phyloP scores from a whole-genome alignment of 75 land plant genomes.

The Pinus taeda region DNA sequence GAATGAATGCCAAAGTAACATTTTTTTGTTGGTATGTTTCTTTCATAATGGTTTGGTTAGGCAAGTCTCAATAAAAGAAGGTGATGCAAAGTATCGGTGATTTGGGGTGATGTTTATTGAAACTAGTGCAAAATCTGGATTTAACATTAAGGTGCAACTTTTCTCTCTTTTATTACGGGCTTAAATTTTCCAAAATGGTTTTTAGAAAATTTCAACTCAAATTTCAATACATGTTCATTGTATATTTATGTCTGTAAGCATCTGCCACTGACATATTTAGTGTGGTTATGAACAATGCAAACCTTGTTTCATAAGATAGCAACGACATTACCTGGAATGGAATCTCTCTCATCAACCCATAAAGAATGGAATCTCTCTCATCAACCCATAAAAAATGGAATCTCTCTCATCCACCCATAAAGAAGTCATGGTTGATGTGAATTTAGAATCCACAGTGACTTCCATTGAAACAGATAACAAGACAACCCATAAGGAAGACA shows the following conservation, averaged over 20 bases:
- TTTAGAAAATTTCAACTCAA: neutral
- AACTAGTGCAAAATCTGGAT: conserved; percentile 76
- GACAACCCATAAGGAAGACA: too few species aligned
- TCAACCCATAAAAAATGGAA: too few species aligned
- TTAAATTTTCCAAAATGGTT: neutral
- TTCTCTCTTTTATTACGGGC: neutral
- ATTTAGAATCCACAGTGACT: conserved; percentile 26
- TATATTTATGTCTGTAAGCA: neutral
- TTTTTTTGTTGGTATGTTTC: neutral
- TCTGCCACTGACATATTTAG: neutral
- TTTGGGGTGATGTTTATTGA: conserved; percentile 68
- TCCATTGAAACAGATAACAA: conserved; percentile 28
- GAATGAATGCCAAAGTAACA: neutral
- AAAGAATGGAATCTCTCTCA: too few species aligned
- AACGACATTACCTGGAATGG: conserved; percentile 52
- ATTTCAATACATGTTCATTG: neutral
- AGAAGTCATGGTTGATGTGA: conserved; percentile 43
- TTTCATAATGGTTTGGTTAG: conserved; percentile 19
- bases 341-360: conserved; percentile 43
- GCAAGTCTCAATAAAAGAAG: conserved; percentile 77
- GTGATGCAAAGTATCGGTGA: conserved; percentile 55
- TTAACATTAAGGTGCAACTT: conserved; percentile 60
- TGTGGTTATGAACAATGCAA: conserved; percentile 8
- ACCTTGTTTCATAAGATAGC: conserved; percentile 44
- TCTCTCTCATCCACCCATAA: conserved; percentile 41